Evolutionary conservation across 805 yeast genomes (phyloP), one percentile per base, ranked within the genome.

Genomic region (Saccharomyces jurei): DNA sequence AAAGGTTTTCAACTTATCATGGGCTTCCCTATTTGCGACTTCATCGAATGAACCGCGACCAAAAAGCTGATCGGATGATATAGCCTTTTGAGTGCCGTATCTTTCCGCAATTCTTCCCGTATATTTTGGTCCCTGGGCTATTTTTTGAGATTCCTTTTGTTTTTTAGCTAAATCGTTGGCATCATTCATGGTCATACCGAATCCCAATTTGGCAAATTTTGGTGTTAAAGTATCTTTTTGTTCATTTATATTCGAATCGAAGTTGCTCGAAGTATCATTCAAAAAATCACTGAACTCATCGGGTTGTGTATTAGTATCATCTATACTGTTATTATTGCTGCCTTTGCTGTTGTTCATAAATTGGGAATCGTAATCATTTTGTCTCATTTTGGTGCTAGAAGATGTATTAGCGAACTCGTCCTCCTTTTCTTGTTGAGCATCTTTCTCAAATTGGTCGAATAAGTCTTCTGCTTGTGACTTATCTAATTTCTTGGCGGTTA

Each of bases 1-100:
- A 72, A 88, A 94, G 3, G 85, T 74, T 69, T 85, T 89, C 53
- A 94, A 76, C 64, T 94, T 91, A n/a, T 80, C 67, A 59, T 79
- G 79, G 1, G 97, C 97, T 70, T 90, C 97, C 49, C 78, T 78
- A 53, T 86, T 86, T 44, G 88, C 87, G 1, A 76, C 77, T 60
- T 87, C 86, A 64, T 89, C 97, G 65, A 81, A 89, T 27, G 83
- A 74, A 47, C 91, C 92, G 65, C 96, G 84, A 21, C 97, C 97
- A 71, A 94, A 94, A 65, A 81, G 82, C 74, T 91, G 95, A 72
- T 94, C 98, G 1, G 97, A 91, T 0, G 98, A 94, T 59, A 94
- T 94, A 50, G 91, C 96, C 78, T 89, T 92, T 69, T 91, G 97
- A 46, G 74, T 75, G 54, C 97, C 97, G 68, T 80, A 94, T 74